phyloP scores from a whole-genome alignment of 2,329 filamentous ascomycete species.

The Gnomoniopsis sp. region DNA sequence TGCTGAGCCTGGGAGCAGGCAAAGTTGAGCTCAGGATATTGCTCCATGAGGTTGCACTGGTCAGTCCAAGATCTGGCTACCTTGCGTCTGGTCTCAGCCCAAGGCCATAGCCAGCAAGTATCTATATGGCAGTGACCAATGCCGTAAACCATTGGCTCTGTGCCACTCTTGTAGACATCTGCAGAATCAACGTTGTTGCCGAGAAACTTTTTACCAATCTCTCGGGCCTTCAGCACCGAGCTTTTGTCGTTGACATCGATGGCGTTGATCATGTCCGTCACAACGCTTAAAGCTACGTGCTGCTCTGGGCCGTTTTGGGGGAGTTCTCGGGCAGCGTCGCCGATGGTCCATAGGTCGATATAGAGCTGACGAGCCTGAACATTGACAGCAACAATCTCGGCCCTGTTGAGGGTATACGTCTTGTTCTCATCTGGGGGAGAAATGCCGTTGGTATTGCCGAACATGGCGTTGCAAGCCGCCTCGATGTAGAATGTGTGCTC shows the following conservation, averaged over 20 bases:
- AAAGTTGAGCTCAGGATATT: constrained; percentile 92
- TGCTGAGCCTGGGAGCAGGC: constrained; percentile 93
- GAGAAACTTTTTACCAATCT: constrained; percentile 80
- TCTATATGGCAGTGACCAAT: constrained; percentile 98
- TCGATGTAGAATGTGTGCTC: constrained; percentile 91
- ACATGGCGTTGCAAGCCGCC: constrained; percentile 99
- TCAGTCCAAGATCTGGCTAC: constrained; percentile 94
- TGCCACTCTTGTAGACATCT: constrained; percentile 76
- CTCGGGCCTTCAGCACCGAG: constrained; percentile 73
- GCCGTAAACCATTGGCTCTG: constrained; percentile 74
- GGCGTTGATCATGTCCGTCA: constrained; percentile 83
- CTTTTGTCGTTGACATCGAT: constrained; percentile 80
- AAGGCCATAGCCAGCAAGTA: constrained; percentile 98
- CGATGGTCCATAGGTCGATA: constrained; percentile 95
- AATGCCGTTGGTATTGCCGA: constrained; percentile 86
- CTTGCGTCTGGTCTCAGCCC: constrained; percentile 96
- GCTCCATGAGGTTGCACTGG: constrained; percentile 91
- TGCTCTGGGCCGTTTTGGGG: constrained; percentile 84
- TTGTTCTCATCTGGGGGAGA: constrained; percentile 85
- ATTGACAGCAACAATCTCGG: constrained; percentile 87
- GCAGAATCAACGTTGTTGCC: constrained; percentile 74
- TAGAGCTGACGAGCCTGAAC: constrained; percentile 76
- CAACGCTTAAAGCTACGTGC: constrained; percentile 78
- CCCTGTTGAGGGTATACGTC: constrained; percentile 71
- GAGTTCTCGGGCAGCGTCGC: constrained; percentile 88